Percentiles rank a stretch among this genome's conserved stretches.
Conservation (phyloP, 768 basidiomycete genomes). For the Pleurotus eryngii region DNA sequence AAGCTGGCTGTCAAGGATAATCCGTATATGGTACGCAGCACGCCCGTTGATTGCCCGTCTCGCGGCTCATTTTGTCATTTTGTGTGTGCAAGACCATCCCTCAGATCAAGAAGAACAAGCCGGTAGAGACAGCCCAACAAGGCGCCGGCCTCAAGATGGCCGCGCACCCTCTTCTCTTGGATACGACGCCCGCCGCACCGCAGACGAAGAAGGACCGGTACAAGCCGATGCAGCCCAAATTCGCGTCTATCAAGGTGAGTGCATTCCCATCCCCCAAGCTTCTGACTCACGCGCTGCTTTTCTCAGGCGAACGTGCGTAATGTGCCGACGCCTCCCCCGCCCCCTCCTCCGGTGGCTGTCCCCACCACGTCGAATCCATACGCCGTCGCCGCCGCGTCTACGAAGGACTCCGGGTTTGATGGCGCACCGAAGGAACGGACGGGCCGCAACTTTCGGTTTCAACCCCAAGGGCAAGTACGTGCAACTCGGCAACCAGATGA, state of each 20-base stretch:
- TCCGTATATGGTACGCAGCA: slow-evolving; percentile 75
- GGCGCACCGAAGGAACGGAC: slow-evolving; percentile 69
- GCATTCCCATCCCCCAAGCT: not conserved
- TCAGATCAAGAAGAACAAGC: slow-evolving; percentile 52
- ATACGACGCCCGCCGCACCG: slow-evolving; percentile 52
- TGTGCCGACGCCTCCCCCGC: slow-evolving; percentile 57
- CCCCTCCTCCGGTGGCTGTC: slow-evolving; percentile 34
- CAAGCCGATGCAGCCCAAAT: slow-evolving; percentile 99
- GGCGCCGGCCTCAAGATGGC: slow-evolving; percentile 88
- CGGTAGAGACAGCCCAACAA: slow-evolving; percentile 63
- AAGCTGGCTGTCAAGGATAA: slow-evolving; percentile 76
- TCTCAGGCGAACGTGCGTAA: slow-evolving; percentile 74
- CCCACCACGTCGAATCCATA: slow-evolving; percentile 70
- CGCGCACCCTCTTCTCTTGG: slow-evolving; percentile 82
- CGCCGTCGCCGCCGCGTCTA: slow-evolving; percentile 46
- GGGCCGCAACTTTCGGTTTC: slow-evolving; percentile 75
- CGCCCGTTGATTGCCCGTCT: too few relatives aligned
- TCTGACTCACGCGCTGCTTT: not conserved
- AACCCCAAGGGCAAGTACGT: slow-evolving; percentile 93
- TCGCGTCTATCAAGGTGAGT: slow-evolving; percentile 85
- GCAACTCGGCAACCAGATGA: slow-evolving; percentile 64
- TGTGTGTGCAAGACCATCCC: slow-evolving; percentile 43
- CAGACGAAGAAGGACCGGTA: slow-evolving; percentile 89
- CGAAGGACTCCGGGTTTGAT: slow-evolving; percentile 66
- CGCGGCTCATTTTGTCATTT: not conserved